Percentiles rank a stretch among this genome's conserved stretches.
Conservation (phyloP, 306 rosid species). For the Sophora flavescens region DNA sequence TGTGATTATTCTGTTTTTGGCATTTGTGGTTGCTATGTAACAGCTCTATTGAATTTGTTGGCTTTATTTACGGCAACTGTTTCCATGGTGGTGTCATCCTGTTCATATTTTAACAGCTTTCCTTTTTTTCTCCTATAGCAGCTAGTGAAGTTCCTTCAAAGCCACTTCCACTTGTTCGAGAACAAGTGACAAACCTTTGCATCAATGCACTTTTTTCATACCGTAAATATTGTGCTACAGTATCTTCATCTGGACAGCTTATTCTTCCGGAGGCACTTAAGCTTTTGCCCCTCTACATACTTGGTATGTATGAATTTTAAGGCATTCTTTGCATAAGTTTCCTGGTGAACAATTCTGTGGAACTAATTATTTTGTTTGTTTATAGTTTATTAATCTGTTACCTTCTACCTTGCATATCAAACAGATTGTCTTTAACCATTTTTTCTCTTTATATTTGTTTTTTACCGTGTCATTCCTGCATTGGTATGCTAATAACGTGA, state of each 20-base stretch:
- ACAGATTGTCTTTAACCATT: conserved; percentile 12
- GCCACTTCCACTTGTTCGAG: conserved; percentile 83
- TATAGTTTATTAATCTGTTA: conserved; percentile 29
- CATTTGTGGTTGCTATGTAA: conserved; percentile 18
- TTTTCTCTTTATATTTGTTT: conserved; percentile 1
- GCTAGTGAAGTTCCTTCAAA: conserved; percentile 82
- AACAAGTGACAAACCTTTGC: conserved; percentile 92
- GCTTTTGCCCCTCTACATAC: conserved; percentile 93
- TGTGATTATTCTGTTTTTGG: conserved; percentile 11
- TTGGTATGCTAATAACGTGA: conserved; percentile 23
- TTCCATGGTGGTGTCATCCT: conserved; percentile 37
- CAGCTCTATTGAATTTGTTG: conserved; percentile 28
- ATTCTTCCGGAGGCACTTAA: conserved; percentile 99
- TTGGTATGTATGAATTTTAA: conserved; percentile 63
- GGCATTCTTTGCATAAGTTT: conserved; percentile 22
- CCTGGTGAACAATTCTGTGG: conserved; percentile 21
- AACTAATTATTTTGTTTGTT: conserved; percentile 32
- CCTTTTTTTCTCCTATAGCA: conserved; percentile 61
- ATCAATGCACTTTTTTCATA: conserved; percentile 85
- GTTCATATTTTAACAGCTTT: conserved; percentile 21
- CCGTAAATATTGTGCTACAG: conserved; percentile 97
- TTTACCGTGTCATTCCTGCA: conserved; percentile 1
- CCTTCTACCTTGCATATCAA: conserved; percentile 24
- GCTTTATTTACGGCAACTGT: neutral
- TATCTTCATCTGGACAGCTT: conserved; percentile 96